Conservation (phyloP, 1,139 yeast species). For the Taiozyma sp. region DNA sequence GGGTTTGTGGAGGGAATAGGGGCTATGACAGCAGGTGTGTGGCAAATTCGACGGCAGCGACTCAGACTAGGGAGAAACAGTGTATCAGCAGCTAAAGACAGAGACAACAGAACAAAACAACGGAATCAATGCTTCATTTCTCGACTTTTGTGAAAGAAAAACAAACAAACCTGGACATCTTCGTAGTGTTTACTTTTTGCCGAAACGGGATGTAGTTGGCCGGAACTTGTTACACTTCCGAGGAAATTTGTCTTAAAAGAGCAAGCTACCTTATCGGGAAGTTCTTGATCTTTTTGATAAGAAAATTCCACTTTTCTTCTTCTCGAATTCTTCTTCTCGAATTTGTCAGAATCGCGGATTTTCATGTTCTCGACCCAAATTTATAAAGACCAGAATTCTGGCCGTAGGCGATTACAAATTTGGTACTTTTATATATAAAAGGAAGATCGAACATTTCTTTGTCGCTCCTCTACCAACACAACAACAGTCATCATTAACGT, state of each 20-base stretch:
- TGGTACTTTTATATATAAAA: background rate
- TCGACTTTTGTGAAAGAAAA: slow-evolving; percentile 1
- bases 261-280: background rate
- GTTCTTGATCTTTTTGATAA: background rate
- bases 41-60: background rate
- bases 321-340: background rate
- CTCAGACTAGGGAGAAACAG: background rate
- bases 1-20: too few species aligned
- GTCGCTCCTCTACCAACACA: background rate
- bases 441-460: background rate
- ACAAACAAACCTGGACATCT: slow-evolving; percentile 5
- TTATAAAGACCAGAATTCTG: background rate
- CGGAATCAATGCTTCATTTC: background rate
- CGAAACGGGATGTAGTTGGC: slow-evolving; percentile 3
- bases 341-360: background rate
- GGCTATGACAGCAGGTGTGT: background rate
- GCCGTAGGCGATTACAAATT: background rate
- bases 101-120: background rate
- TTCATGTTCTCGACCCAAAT: background rate
- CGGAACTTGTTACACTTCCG: background rate
- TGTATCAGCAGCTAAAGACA: background rate
- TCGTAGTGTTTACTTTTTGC: slow-evolving; percentile 5
- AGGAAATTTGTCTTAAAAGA: background rate
- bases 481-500: background rate
- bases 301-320: background rate